Percentiles rank a stretch among this genome's conserved stretches.
Evolutionary conservation across 1,284 basidiomycete species (phyloP).

Genomic region (Pyrrhoderma lamaoense): DNA sequence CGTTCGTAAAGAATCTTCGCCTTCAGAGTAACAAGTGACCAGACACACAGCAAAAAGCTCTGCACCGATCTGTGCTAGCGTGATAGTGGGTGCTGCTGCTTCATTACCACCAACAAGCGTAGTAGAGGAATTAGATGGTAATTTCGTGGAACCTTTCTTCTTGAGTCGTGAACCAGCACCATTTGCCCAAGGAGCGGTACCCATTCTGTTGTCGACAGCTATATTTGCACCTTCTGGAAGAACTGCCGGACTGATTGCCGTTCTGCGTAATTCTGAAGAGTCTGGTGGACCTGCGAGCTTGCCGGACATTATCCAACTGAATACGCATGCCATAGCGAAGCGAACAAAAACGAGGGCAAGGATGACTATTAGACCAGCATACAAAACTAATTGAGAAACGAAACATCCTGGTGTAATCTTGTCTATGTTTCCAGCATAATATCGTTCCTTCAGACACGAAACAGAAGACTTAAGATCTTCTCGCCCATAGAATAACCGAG

Average conservation of each 20-base stretch:
- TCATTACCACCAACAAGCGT: slow-evolving; percentile 42
- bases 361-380: slow-evolving; percentile 87
- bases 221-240: slow-evolving; percentile 93
- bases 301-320: slow-evolving; percentile 91
- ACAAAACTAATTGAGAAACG: slow-evolving; percentile 84
- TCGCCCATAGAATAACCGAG: slow-evolving; percentile 74
- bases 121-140: slow-evolving; percentile 40
- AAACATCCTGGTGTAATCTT: slow-evolving; percentile 96
- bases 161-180: slow-evolving; percentile 36
- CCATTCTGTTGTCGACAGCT: slow-evolving; percentile 79
- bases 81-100: slow-evolving; percentile 58
- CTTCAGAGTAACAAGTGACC: slow-evolving; percentile 97
- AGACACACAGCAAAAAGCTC: slow-evolving; percentile 94
- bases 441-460: slow-evolving; percentile 77
- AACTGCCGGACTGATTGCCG: slow-evolving; percentile 87
- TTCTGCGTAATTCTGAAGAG: slow-evolving; percentile 58
- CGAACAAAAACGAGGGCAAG: slow-evolving; percentile 85
- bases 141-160: slow-evolving; percentile 40
- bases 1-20: slow-evolving; percentile 83
- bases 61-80: slow-evolving; percentile 81
- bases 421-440: slow-evolving; percentile 92
- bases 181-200: slow-evolving; percentile 90
- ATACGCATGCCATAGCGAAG: slow-evolving; percentile 94
- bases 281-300: slow-evolving; percentile 70
- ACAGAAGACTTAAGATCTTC: slow-evolving; percentile 61